Percentiles rank a stretch among this genome's conserved stretches.
Evolutionary conservation across 2,329 filamentous ascomycete genomes (phyloP).

Genomic region (Salinomyces thailandicus): DNA sequence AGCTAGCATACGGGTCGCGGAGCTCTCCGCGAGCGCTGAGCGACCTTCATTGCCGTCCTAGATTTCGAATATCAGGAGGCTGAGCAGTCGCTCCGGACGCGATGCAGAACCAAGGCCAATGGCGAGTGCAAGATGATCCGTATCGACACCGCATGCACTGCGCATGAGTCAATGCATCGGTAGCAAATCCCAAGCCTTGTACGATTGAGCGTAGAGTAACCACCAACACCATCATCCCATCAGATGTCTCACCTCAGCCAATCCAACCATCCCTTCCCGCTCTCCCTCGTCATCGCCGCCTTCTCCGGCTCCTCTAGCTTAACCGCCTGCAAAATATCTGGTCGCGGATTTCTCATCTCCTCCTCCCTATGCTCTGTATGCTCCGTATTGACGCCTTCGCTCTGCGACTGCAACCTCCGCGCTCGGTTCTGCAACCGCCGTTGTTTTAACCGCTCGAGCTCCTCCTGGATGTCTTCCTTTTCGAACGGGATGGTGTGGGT

Average conservation of each 20-base stretch:
- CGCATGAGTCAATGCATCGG: no score
- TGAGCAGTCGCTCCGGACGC: no score
- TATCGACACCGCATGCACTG: no score
- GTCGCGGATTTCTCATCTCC: slow-evolving; percentile 11
- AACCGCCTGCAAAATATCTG: slow-evolving; percentile 17
- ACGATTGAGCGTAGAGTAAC: no score
- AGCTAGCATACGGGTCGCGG: no score
- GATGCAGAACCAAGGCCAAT: no score
- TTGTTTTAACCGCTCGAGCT: slow-evolving; percentile 61
- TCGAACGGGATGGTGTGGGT: slow-evolving; percentile 68
- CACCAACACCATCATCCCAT: no score
- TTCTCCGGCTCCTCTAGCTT: slow-evolving; percentile 9
- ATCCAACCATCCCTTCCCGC: slow-evolving; percentile 3
- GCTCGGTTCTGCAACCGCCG: slow-evolving; percentile 38
- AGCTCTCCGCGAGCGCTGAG: no score
- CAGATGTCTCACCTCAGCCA: slow-evolving; percentile 1
- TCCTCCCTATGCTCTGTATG: slow-evolving; percentile 16
- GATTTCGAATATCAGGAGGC: no score
- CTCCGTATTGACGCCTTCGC: slow-evolving; percentile 19
- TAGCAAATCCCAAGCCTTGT: no score
- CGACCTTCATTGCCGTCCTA: no score
- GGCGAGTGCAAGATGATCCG: no score
- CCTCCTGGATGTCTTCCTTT: slow-evolving; percentile 69
- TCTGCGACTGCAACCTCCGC: slow-evolving; percentile 35
- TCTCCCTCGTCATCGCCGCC: slow-evolving; percentile 3